These are phyloP conservation scores for Hygrocybe coccinea DNA, from an alignment of 768 basidiomycete genomes.

Conservation along the genomic window DNA sequence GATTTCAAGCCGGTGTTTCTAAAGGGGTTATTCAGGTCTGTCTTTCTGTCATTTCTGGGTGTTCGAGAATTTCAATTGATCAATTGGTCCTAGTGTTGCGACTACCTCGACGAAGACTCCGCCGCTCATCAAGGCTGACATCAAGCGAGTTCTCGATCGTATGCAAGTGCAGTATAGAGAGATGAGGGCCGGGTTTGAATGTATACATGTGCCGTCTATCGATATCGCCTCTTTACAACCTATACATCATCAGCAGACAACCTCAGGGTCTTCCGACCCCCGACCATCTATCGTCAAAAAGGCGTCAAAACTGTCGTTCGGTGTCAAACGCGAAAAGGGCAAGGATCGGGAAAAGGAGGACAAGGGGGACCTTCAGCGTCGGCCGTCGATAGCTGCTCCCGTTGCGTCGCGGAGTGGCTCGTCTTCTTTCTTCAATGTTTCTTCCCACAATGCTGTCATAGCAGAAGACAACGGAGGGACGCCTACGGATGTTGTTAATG, in stretches of 20 bases:
- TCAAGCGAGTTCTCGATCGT: slow-evolving; percentile 80
- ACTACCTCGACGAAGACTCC: slow-evolving; percentile 93
- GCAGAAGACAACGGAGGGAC: slow-evolving; percentile 12
- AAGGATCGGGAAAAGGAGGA: slow-evolving; percentile 45
- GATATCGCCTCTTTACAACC: slow-evolving; percentile 71
- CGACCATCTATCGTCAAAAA: slow-evolving; percentile 63
- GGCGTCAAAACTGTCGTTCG: slow-evolving; percentile 75
- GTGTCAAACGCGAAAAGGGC: slow-evolving; percentile 51
- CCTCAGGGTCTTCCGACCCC: slow-evolving; percentile 49
- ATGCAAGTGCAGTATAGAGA: slow-evolving; percentile 95
- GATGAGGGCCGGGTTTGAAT: slow-evolving; percentile 89
- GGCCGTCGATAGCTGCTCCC: slow-evolving; percentile 43
- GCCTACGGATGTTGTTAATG: not conserved
- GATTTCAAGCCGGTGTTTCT: slow-evolving; percentile 92
- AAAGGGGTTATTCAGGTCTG: slow-evolving; percentile 91
- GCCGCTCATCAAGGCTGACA: slow-evolving; percentile 73
- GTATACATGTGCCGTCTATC: slow-evolving; percentile 92
- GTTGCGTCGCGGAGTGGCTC: slow-evolving; percentile 70
- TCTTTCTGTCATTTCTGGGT: slow-evolving; percentile 11
- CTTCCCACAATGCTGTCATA: slow-evolving; percentile 36
- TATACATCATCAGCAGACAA: slow-evolving; percentile 37
- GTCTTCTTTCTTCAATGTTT: slow-evolving; percentile 82
- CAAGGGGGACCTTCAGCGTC: slow-evolving; percentile 32
- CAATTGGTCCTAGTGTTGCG: slow-evolving; percentile 59
- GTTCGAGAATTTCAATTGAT: slow-evolving; percentile 5